Evolutionary conservation across 768 basidiomycete species (phyloP), one percentile per base, ranked within the genome.

Genomic region (Pholiota microspora): DNA sequence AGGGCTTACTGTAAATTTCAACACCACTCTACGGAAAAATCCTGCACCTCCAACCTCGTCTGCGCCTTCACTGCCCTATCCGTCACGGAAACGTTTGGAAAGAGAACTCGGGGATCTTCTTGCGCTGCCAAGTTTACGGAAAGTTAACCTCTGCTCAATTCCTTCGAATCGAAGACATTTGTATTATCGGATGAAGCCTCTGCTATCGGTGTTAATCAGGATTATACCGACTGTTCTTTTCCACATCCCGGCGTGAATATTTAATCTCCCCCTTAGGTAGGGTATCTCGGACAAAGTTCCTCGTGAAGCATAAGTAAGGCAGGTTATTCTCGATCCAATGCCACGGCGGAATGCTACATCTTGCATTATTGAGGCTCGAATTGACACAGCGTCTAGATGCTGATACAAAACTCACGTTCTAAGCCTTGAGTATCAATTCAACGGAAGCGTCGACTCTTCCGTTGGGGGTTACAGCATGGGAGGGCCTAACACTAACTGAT

Each of bases 121-220:
- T 24, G 21, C 40, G 48, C n/a, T 24, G 16, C 21, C 34, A 49
- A 35, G 31, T 36, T 36, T 21, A 23, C 24, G 40, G 12, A 16
- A 12, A 21, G 16, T 36, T 49, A 12, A 49, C 32, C 18, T 49
- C 32, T 32, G 31, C 31, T 32, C 32, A 36, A 15, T 21, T 7
- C 23, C 7, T 49, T 49, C 15, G 32, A 49, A 49, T 49, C 28
- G 28, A 47, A 49, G 48, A n/a, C 10, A 25, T 24, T 49, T 36
- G 21, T 49, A 49, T 49, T 49, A 35, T 35, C 48, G 9, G 32
- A 49, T 36, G 31, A 49, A 31, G 34, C 48, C 40, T 42, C 40
- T 21, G 5, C 2, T 12, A 24, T 35, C 34, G 32, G 48, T 5
- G 34, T 49, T 36, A 49, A 4, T 12, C 28, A 16, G 34, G 31